These are phyloP conservation scores for Nyctanthes arbortristis DNA, from an alignment of 257 asterid species.

Conservation along the genomic window DNA sequence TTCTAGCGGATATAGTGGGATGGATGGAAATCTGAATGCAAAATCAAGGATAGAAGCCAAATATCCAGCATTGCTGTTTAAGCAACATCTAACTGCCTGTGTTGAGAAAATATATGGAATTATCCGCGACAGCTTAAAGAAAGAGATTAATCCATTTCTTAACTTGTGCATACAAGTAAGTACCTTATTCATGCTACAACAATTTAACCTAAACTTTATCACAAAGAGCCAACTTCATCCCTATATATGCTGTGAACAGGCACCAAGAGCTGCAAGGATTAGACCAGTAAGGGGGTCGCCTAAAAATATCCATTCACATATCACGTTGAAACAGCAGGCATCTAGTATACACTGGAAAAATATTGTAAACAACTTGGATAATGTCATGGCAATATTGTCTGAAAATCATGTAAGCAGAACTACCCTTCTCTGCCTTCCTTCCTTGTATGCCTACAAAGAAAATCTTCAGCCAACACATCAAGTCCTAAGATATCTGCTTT, in stretches of 20 bases:
- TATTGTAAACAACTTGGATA: constrained; percentile 67
- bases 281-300: constrained; percentile 73
- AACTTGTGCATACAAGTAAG: constrained; percentile 84
- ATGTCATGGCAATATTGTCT: constrained; percentile 61
- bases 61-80: constrained; percentile 87
- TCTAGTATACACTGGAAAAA: constrained; percentile 81
- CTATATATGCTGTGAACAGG: constrained; percentile 54
- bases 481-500: constrained; percentile 24
- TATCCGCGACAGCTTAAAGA: constrained; percentile 86
- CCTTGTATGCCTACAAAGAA: no score
- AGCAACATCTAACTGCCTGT: constrained; percentile 92
- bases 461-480: no score
- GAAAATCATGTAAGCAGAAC: constrained; percentile 60
- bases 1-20: constrained; percentile 90
- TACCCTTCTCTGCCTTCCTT: constrained; percentile 17
- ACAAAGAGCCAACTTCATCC: constrained; percentile 18
- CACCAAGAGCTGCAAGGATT: constrained; percentile 82
- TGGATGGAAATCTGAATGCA: constrained; percentile 69
- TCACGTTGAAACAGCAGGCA: constrained; percentile 67
- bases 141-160: constrained; percentile 79
- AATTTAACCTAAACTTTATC: neutral
- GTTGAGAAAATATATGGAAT: constrained; percentile 89
- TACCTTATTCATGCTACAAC: constrained; percentile 14
- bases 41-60: constrained; percentile 83
- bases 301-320: constrained; percentile 63